Percentiles rank a stretch among this genome's conserved stretches.
phyloP scores from a whole-genome alignment of 2,329 filamentous ascomycete genomes.

The Cladosporium sp. region DNA sequence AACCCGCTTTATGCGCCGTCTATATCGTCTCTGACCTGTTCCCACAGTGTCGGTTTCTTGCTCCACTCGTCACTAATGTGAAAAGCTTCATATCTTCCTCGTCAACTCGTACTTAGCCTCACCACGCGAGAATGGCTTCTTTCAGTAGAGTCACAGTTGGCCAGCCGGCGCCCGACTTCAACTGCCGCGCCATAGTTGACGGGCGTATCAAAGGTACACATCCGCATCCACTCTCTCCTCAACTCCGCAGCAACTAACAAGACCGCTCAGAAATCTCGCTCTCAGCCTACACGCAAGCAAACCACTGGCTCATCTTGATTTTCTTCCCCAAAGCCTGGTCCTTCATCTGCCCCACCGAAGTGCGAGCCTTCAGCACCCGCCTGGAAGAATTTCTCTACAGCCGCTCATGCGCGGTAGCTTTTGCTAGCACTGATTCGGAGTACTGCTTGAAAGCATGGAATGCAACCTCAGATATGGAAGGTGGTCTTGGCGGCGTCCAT shows the following conservation, averaged over 20 bases:
- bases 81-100: no score
- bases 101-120: no score
- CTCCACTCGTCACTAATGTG: no score
- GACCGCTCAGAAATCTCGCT: conserved; percentile 24
- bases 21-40: no score
- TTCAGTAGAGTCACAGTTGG: conserved; percentile 22
- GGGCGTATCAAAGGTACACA: conserved; percentile 27
- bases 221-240: background rate
- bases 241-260: conserved; percentile 3
- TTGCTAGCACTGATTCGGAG: conserved; percentile 59
- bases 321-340: conserved; percentile 67
- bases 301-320: conserved; percentile 58
- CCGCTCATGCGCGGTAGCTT: conserved; percentile 57
- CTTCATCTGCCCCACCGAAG: conserved; percentile 63
- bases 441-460: conserved; percentile 56
- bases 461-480: conserved; percentile 53
- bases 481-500: conserved; percentile 57
- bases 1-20: no score
- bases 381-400: conserved; percentile 53
- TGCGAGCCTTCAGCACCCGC: conserved; percentile 60
- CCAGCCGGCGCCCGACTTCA: conserved; percentile 27
- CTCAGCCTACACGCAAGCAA: conserved; percentile 27
- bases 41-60: no score
- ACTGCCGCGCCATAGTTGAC: conserved; percentile 26
- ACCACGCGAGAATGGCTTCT: conserved; percentile 11